A percentile compares a stretch with the other conserved stretches of the same genome.
Conservation (phyloP, 78 protist species). For the Isochrysis galbana region DNA sequence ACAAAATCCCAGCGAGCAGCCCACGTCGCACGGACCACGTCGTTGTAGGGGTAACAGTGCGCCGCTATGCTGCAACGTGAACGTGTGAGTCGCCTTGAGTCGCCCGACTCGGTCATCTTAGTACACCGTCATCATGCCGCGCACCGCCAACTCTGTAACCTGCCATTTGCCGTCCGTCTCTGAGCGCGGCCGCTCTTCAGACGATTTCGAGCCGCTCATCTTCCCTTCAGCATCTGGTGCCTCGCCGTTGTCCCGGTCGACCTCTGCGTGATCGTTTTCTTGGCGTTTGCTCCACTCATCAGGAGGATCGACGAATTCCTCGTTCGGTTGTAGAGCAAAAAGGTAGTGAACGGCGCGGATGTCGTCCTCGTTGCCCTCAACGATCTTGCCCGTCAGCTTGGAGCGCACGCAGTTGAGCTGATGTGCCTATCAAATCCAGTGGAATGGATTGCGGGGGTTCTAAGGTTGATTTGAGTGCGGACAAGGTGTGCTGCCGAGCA, state of each 20-base stretch:
- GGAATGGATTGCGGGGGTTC: too few species aligned
- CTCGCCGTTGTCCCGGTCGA: neutral
- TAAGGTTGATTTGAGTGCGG: neutral
- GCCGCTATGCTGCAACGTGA: too few species aligned
- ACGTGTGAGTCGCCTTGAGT: too few species aligned
- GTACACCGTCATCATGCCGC: neutral
- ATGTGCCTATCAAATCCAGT: neutral
- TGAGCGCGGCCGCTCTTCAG: neutral
- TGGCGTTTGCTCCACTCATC: neutral
- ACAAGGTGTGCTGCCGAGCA: neutral
- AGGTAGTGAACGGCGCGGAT: constrained; percentile 12
- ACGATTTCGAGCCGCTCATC: neutral
- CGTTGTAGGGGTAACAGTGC: too few species aligned
- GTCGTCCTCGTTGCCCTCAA: constrained; percentile 1
- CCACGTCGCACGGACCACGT: too few species aligned
- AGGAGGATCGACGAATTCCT: neutral
- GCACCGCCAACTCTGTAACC: neutral
- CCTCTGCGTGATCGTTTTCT: neutral
- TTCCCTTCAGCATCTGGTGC: neutral
- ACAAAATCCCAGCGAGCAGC: too few species aligned
- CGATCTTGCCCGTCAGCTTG: neutral
- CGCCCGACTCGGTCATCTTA: too few species aligned
- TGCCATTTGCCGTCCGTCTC: neutral
- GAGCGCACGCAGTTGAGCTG: neutral
- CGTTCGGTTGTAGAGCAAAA: neutral